These are phyloP conservation scores for Lichtheimia ramosa DNA, from an alignment of 371 early-diverging fungal genomes.

Conservation along the genomic window DNA sequence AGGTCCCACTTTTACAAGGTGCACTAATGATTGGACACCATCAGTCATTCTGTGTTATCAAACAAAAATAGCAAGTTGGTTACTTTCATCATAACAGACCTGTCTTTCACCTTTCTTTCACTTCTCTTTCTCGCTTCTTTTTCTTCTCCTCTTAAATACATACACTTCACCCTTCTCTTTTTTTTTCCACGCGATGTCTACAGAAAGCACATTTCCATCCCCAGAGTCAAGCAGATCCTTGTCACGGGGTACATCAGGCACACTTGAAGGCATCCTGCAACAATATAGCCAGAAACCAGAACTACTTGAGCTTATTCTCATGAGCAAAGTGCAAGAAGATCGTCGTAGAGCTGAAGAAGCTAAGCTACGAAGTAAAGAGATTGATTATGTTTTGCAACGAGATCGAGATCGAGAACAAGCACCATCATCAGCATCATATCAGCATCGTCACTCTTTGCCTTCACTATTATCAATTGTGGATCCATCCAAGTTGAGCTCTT, in stretches of 20 bases:
- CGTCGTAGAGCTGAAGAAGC: conserved; percentile 54
- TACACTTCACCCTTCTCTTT: background rate
- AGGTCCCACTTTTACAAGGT: background rate
- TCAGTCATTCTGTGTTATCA: conserved; percentile 1
- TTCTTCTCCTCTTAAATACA: background rate
- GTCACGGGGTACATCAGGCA: background rate
- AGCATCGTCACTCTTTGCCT: conserved; percentile 7
- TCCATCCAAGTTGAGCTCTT: background rate
- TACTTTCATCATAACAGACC: background rate
- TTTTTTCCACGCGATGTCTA: background rate
- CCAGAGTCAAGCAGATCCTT: background rate
- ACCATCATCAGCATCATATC: background rate
- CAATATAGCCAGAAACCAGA: conserved; percentile 47
- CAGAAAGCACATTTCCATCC: background rate
- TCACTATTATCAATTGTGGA: conserved; percentile 7
- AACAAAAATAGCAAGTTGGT: conserved; percentile 7
- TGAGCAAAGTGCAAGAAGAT: conserved; percentile 55
- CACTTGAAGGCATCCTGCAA: conserved; percentile 36
- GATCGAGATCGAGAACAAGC: conserved; percentile 11
- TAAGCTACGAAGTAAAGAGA: conserved; percentile 41
- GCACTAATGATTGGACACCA: conserved; percentile 8
- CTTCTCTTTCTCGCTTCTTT: background rate
- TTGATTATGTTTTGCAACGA: conserved; percentile 25
- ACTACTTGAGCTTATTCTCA: conserved; percentile 48
- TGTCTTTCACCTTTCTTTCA: conserved; percentile 3